Base-by-base conservation (phyloP, 2,329 filamentous ascomycete genomes). In the Beauveria varroae region DNA sequence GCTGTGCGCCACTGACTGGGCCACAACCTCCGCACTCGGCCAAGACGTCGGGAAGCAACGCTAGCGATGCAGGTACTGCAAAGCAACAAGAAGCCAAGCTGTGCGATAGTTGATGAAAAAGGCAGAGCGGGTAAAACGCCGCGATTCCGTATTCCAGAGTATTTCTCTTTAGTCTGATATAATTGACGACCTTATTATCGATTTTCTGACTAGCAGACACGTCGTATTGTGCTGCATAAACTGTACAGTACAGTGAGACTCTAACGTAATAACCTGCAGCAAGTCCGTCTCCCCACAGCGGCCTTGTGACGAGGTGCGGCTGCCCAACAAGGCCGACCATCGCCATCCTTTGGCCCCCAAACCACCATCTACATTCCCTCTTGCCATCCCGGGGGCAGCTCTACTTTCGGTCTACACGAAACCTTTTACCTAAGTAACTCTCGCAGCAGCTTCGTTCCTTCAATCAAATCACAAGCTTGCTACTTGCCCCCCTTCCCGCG, bases 31-130 rank as follows among this genome's bases (percentile, higher is more conserved):
- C 55, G 55, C 44, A 50, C 55, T 49, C 16, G 55, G 44, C 34
- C 43, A 26, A 28, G 54, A 47, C 18, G 18, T 12, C 9, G 6
- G 30, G 14, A 53, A 53, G 26, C 5, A 20, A 12, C 37, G 47
- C 57, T 52, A 59, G n/a, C 2, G 18, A 59, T 59, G 57, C 57
- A 59, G 57, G 57, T 59, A 59, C 57, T 59, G 57, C 51, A 59
- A 47, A 52, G 57, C 57, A 59, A 59, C 47, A 37, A 44, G 9
- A 9, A 28, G 16, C 34, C 34, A 37, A 37, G 12, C 12, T 37
- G 30, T 30, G 3, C 3, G 9, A 10, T 5, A 14, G 12, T 37
- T 37, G 34, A 16, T 37, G 34, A 3, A 6, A 16, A 37, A 16
- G 9, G 18, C 24, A 14, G 12, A 41, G 34, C 28, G 43, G 30